Percentiles rank a stretch among this genome's conserved stretches.
Conservation (phyloP, 1,284 basidiomycete species). For the Moniliella sp. region DNA sequence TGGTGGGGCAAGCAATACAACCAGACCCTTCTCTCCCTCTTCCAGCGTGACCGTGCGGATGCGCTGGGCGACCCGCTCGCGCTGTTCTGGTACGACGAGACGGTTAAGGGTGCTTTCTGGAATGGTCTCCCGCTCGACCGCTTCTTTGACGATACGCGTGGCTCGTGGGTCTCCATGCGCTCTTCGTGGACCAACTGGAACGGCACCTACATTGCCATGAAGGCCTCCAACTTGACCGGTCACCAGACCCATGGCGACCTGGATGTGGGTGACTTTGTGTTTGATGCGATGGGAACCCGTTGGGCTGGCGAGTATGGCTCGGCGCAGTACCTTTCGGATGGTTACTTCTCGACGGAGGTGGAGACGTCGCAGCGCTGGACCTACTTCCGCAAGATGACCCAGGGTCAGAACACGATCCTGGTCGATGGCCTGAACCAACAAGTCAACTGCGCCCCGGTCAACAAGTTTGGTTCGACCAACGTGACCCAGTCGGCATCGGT, state of each 20-base stretch:
- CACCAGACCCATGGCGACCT: conserved; percentile 76
- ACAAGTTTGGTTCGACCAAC: conserved; percentile 42
- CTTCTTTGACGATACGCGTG: conserved; percentile 45
- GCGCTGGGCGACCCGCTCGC: conserved; percentile 71
- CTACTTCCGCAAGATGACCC: conserved; percentile 54
- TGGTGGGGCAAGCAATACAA: conserved; percentile 15
- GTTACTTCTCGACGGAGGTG: conserved; percentile 26
- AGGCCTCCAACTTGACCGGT: conserved; percentile 53
- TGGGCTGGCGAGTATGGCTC: conserved; percentile 90
- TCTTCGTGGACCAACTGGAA: conserved; percentile 70
- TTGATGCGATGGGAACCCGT: conserved; percentile 78
- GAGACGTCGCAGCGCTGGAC: conserved; percentile 15
- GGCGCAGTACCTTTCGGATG: conserved; percentile 49
- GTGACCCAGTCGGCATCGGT: conserved; percentile 56
- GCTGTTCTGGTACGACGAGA: conserved; percentile 93
- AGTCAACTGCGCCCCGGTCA: conserved; percentile 47
- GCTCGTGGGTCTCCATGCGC: conserved; percentile 71
- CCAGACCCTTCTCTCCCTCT: conserved; percentile 53
- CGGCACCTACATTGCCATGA: conserved; percentile 65
- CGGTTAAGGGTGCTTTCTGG: conserved; percentile 70
- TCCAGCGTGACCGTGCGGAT: conserved; percentile 64
- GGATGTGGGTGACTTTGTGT: conserved; percentile 75
- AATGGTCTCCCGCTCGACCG: conserved; percentile 61
- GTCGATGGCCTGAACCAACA: conserved; percentile 61
- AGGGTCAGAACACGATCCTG: conserved; percentile 85